These are phyloP conservation scores for Pseudozyma thailandica DNA, from an alignment of 1,284 basidiomycete genomes.

Conservation along the genomic window DNA sequence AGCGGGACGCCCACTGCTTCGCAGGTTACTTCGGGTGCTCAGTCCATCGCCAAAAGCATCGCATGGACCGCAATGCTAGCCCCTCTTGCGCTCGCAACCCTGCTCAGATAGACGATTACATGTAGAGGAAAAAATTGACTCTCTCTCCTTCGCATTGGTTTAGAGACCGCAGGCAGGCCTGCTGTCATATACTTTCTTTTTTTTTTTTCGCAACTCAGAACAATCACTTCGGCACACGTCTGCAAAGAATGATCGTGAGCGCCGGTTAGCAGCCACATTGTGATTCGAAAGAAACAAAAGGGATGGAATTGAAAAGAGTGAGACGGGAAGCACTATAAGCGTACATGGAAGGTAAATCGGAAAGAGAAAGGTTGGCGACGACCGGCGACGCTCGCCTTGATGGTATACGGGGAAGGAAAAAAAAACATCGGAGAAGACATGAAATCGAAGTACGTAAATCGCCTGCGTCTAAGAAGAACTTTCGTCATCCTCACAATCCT, in stretches of 20 bases:
- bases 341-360: background rate
- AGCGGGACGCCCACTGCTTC: no score
- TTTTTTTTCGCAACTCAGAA: no score
- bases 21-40: background rate
- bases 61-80: background rate
- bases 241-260: no score
- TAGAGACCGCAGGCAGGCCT: no score
- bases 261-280: no score
- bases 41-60: background rate
- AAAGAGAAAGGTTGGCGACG: background rate
- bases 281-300: background rate
- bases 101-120: background rate
- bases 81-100: background rate
- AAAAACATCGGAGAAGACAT: background rate
- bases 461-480: background rate
- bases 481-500: conserved; percentile 20
- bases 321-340: background rate
- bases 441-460: background rate
- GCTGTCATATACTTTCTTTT: no score
- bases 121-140: background rate
- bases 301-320: background rate
- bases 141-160: background rate
- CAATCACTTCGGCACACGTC: no score
- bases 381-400: conserved; percentile 1
- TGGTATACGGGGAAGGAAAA: background rate